Evolutionary conservation across 148 eudicot species (phyloP).

Genomic region (Silene latifolia): DNA sequence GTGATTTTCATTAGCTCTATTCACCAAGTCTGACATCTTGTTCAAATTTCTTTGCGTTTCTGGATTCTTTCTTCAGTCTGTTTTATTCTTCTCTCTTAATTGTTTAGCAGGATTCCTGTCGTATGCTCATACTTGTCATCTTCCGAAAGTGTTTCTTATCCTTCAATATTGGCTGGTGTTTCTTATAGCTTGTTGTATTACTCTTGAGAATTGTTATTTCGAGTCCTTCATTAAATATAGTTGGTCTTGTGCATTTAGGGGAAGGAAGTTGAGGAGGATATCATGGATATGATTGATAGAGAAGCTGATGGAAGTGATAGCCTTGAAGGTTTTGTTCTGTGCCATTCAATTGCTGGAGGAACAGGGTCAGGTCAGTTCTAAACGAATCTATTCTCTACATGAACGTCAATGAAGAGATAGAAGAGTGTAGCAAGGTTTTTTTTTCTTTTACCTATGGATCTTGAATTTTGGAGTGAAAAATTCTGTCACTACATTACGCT

Average conservation of each 20-base stretch:
- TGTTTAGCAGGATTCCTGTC: not conserved
- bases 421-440: not conserved
- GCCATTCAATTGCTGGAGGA: conserved; percentile 99
- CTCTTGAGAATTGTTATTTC: not conserved
- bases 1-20: not conserved
- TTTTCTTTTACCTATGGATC: not conserved
- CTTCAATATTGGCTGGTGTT: not conserved
- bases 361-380: conserved; percentile 83
- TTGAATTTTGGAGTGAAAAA: not conserved
- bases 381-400: not conserved
- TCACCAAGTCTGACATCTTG: not conserved
- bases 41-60: not conserved
- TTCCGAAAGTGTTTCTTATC: not conserved
- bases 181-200: not conserved
- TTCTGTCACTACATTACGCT: not conserved
- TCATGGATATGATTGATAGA: conserved; percentile 99
- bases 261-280: conserved; percentile 85
- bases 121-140: not conserved
- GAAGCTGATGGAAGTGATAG: conserved; percentile 99
- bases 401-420: conserved; percentile 4
- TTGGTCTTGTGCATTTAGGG: conserved; percentile 51
- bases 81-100: not conserved
- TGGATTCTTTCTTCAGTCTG: not conserved
- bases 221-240: conserved; percentile 12
- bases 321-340: conserved; percentile 97